Evolutionary conservation across 1,284 basidiomycete species (phyloP).

Genomic region (Tilletiopsis washingtonensis): DNA sequence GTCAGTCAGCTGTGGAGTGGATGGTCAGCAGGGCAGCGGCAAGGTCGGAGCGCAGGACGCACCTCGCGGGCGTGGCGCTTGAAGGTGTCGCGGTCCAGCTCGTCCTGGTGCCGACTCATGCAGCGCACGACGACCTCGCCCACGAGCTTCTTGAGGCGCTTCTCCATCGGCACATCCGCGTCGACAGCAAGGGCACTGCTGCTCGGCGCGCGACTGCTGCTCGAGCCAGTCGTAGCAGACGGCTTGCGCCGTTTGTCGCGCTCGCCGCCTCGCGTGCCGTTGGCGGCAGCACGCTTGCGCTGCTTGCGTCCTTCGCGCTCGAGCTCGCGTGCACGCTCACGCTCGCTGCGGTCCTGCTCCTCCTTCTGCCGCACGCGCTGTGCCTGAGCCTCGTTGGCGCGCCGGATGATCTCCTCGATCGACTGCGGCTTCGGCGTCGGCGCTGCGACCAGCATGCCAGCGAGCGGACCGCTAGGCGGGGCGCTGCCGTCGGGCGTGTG

Average conservation of each 20-base stretch:
- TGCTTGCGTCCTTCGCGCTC: too few species aligned
- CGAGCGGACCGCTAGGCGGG: too few species aligned
- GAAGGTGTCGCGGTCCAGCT: conserved; percentile 76
- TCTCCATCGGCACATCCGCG: too few species aligned
- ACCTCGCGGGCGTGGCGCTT: conserved; percentile 95
- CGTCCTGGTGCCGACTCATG: conserved; percentile 78
- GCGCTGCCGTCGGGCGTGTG: conserved; percentile 8
- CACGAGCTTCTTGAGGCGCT: conserved; percentile 66
- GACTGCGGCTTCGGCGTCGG: conserved; percentile 16
- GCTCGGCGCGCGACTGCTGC: conserved; percentile 11
- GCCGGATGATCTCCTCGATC: conserved; percentile 44
- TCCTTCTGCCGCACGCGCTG: too few species aligned
- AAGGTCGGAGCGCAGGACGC: conserved; percentile 28
- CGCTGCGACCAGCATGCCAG: not conserved
- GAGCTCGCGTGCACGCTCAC: too few species aligned
- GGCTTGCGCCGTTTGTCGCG: not conserved
- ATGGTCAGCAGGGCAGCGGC: not conserved
- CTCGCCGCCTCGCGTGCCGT: too few species aligned
- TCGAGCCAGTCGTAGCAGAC: too few species aligned
- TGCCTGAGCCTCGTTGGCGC: too few species aligned
- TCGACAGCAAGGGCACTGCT: too few species aligned
- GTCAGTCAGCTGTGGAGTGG: conserved; percentile 58
- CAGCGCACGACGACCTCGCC: conserved; percentile 80
- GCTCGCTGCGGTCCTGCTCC: too few species aligned
- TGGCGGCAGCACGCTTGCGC: too few species aligned